Percentiles rank a stretch among this genome's conserved stretches.
These are phyloP conservation scores for Teunomyces gatunensis DNA, from an alignment of 805 yeast species.

Conservation along the genomic window DNA sequence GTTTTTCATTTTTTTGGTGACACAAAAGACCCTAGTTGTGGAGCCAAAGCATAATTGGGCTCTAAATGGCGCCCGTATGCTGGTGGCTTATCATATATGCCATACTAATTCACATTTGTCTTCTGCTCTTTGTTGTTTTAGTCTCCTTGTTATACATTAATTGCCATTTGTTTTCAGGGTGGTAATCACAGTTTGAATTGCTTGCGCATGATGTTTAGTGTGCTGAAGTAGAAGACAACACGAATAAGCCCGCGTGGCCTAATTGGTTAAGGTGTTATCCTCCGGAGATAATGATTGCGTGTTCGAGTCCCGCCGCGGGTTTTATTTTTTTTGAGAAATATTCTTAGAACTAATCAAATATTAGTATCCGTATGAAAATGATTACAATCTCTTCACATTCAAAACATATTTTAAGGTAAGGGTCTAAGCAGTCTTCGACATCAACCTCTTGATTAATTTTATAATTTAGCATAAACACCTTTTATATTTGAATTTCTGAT, in stretches of 20 bases:
- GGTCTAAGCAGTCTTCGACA: no score
- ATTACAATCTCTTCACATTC: background rate
- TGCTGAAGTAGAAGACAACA: background rate
- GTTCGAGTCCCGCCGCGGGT: constrained; percentile 79
- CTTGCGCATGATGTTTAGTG: background rate
- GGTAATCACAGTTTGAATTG: no score
- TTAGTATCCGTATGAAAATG: background rate
- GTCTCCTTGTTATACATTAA: no score
- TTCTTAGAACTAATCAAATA: no score
- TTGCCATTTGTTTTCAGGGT: no score
- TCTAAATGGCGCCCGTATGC: background rate
- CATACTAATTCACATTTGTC: no score
- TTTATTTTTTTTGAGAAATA: constrained; percentile 14
- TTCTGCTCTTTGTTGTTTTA: no score
- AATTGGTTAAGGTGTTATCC: constrained; percentile 71
- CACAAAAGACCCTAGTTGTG: background rate
- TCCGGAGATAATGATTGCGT: constrained; percentile 75
- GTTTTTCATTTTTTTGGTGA: constrained; percentile 2
- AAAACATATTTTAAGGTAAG: no score
- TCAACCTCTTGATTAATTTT: no score
- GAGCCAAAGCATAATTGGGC: background rate
- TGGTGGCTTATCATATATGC: no score
- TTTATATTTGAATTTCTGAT: no score
- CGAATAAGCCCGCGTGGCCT: constrained; percentile 60
- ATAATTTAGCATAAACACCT: no score